Conservation (phyloP, 169 alveolate genomes). For the Neospora caninum region DNA sequence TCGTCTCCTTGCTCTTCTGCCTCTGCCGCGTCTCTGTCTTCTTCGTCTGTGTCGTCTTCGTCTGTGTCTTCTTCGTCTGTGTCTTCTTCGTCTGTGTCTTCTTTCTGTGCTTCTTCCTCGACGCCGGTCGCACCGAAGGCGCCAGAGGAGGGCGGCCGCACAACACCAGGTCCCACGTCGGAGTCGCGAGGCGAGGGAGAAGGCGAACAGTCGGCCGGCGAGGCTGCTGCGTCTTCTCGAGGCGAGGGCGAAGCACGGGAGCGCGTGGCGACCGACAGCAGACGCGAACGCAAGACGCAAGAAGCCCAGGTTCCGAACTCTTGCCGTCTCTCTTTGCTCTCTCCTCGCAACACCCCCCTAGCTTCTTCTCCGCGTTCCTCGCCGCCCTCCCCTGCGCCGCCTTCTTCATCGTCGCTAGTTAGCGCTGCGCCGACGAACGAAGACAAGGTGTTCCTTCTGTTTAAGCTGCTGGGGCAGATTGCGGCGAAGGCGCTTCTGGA, state of each 20-base stretch:
- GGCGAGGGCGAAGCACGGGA: too few relatives aligned
- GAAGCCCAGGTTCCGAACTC: neutral
- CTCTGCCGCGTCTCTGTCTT: neutral
- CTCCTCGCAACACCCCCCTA: neutral
- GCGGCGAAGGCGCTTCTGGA: slow-evolving; percentile 68
- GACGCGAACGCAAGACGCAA: too few relatives aligned
- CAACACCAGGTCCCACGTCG: too few relatives aligned
- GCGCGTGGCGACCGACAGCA: too few relatives aligned
- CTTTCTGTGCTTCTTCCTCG: neutral
- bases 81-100: neutral
- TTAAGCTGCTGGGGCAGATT: slow-evolving; percentile 68
- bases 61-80: neutral
- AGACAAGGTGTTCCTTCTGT: slow-evolving; percentile 50
- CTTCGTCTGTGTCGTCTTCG: neutral
- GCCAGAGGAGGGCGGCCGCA: too few relatives aligned
- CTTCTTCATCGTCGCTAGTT: neutral
- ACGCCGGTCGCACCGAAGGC: neutral
- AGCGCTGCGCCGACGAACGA: slow-evolving; percentile 3
- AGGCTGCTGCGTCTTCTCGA: too few relatives aligned
- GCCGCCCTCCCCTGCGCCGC: too few relatives aligned
- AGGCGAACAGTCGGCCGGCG: neutral
- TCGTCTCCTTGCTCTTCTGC: neutral
- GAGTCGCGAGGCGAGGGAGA: too few relatives aligned
- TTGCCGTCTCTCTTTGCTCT: neutral
- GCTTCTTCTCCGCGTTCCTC: neutral